Conservation (phyloP, 2,329 filamentous ascomycete species). For the Trichophyton equinum region DNA sequence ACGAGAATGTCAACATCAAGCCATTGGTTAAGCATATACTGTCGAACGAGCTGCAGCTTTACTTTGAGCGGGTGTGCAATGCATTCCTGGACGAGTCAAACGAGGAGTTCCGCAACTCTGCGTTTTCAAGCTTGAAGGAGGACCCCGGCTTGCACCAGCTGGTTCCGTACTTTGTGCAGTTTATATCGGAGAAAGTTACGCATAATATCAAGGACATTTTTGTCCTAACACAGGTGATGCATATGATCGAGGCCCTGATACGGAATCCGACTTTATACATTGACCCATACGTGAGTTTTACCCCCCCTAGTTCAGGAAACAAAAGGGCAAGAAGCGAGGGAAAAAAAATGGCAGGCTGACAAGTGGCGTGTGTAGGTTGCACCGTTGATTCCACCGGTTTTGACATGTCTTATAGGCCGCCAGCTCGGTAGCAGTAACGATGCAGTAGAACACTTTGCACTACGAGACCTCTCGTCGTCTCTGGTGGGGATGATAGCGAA, state of each 20-base stretch:
- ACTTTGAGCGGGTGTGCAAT: conserved; percentile 88
- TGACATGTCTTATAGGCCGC: conserved; percentile 81
- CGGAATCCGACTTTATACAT: conserved; percentile 70
- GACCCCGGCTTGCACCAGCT: conserved; percentile 93
- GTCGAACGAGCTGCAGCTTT: conserved; percentile 88
- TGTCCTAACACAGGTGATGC: conserved; percentile 82
- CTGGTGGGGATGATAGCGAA: conserved; percentile 66
- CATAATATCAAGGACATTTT: conserved; percentile 86
- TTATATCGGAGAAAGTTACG: conserved; percentile 89
- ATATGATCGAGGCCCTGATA: conserved; percentile 71
- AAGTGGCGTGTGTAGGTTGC: conserved; percentile 34
- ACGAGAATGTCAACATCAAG: conserved; percentile 72
- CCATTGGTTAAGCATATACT: conserved; percentile 92
- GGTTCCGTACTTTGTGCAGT: conserved; percentile 91
- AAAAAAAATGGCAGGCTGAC: not conserved
- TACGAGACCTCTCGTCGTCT: conserved; percentile 73
- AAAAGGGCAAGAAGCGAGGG: not conserved
- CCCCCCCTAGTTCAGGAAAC: not conserved
- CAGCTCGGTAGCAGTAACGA: conserved; percentile 53
- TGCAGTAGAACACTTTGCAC: conserved; percentile 54
- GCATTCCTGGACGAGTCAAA: conserved; percentile 74
- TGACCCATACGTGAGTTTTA: conserved; percentile 45
- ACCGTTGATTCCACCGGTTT: conserved; percentile 66
- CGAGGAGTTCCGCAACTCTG: conserved; percentile 75
- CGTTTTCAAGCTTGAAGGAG: conserved; percentile 69